Percentiles rank a stretch among this genome's conserved stretches.
Evolutionary conservation across 805 yeast species (phyloP).

Genomic region (Maudiozyma barnettii): DNA sequence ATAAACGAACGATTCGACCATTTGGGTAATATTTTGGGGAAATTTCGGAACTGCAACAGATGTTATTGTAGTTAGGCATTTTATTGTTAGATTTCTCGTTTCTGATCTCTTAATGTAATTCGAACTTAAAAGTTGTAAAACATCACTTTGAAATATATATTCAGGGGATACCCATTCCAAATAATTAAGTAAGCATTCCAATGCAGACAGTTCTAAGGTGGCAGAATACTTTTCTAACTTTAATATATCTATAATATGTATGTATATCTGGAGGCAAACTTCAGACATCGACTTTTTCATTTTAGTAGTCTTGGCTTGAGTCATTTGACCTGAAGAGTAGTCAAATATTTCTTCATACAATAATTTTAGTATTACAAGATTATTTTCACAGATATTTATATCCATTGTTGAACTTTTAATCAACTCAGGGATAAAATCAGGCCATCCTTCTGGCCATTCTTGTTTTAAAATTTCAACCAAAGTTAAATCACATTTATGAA

Average conservation of each 20-base stretch:
- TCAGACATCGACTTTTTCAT: conserved; percentile 73
- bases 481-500: conserved; percentile 86
- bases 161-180: conserved; percentile 88
- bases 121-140: conserved; percentile 56
- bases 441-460: conserved; percentile 98
- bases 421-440: conserved; percentile 85
- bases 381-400: conserved; percentile 89
- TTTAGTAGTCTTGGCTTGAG: conserved; percentile 80
- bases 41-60: conserved; percentile 47
- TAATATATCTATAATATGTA: conserved; percentile 80
- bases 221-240: conserved; percentile 65
- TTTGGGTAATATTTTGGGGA: conserved; percentile 32
- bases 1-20: conserved; percentile 55
- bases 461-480: conserved; percentile 88
- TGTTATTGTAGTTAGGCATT: conserved; percentile 85
- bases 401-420: conserved; percentile 73
- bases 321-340: conserved; percentile 81
- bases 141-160: conserved; percentile 75
- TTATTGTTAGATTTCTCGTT: conserved; percentile 70
- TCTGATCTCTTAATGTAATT: conserved; percentile 67
- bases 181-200: conserved; percentile 68
- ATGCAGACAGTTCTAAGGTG: conserved; percentile 67
- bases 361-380: conserved; percentile 78
- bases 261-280: conserved; percentile 86
- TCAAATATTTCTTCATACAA: conserved; percentile 92